Conservation (phyloP, 75 land plant species). For the Selaginella tamariscina region DNA sequence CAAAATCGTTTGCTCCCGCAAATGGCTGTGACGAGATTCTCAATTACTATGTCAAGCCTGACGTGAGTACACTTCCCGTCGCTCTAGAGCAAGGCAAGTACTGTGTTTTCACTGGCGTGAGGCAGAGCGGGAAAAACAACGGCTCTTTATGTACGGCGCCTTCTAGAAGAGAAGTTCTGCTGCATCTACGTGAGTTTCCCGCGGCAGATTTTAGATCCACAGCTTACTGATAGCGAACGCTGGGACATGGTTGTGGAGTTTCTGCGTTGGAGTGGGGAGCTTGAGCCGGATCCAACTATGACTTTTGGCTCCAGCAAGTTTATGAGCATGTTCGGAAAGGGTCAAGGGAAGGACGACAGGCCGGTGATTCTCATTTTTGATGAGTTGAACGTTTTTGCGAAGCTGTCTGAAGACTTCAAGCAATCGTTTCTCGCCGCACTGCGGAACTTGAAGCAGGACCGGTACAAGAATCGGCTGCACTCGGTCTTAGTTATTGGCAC, state of each 20-base stretch:
- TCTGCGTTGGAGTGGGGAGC: not conserved
- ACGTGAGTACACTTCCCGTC: not conserved
- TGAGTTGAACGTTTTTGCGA: not conserved
- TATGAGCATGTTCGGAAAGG: too few relatives aligned
- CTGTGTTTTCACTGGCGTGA: not conserved
- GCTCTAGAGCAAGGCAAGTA: not conserved
- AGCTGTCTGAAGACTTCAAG: slow-evolving; percentile 1
- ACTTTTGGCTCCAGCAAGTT: slow-evolving; percentile 1
- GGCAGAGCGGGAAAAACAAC: slow-evolving; percentile 1
- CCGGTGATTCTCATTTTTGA: not conserved
- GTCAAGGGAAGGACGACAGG: too few relatives aligned
- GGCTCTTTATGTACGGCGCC: slow-evolving; percentile 2
- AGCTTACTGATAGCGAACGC: slow-evolving; percentile 1
- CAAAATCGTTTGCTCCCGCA: not conserved
- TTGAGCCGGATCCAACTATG: slow-evolving; percentile 1
- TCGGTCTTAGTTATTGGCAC: slow-evolving; percentile 1
- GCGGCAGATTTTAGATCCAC: slow-evolving; percentile 1
- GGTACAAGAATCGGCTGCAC: slow-evolving; percentile 1
- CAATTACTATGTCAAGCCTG: slow-evolving; percentile 3
- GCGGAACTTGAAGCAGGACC: slow-evolving; percentile 4
- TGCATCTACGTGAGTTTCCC: not conserved
- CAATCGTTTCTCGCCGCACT: not conserved
- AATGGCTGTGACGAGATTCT: not conserved
- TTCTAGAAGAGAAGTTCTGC: slow-evolving; percentile 1
- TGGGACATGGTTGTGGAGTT: slow-evolving; percentile 1